phyloP scores from a whole-genome alignment of 768 basidiomycete genomes.

The Pleurotus tuoliensis region DNA sequence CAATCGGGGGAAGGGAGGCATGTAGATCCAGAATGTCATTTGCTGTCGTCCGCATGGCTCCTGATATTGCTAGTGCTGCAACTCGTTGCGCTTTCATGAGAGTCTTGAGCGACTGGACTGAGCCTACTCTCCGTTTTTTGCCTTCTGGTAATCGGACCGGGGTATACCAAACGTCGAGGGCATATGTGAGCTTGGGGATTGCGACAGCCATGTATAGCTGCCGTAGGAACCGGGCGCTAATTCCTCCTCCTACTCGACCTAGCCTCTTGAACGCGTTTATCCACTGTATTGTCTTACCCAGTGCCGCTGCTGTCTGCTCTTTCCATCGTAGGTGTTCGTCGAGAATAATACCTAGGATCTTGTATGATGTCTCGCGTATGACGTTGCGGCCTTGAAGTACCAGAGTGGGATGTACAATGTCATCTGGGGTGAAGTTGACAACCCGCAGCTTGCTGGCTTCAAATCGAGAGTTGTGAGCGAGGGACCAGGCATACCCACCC shows the following conservation, averaged over 20 bases:
- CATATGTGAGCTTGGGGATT: constrained; percentile 21
- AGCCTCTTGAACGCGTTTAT: constrained; percentile 4
- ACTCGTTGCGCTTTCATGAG: constrained; percentile 14
- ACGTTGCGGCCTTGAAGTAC: constrained; percentile 9
- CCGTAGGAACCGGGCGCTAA: constrained; percentile 12
- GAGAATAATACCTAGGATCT: constrained; percentile 23
- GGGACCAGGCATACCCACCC: constrained; percentile 15
- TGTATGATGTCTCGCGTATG: constrained; percentile 12
- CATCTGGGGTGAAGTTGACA: constrained; percentile 6
- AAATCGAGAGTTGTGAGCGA: constrained; percentile 17
- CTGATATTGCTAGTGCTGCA: constrained; percentile 17
- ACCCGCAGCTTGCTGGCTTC: constrained; percentile 17
- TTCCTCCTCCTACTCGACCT: constrained; percentile 11
- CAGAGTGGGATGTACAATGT: constrained; percentile 1
- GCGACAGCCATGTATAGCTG: constrained; percentile 21
- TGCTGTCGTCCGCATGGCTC: constrained; percentile 16
- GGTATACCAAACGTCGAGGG: constrained; percentile 19
- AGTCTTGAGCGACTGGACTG: constrained; percentile 9
- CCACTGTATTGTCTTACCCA: neutral
- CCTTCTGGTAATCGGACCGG: constrained; percentile 7
- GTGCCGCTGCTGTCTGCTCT: constrained; percentile 11
- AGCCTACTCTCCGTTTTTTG: constrained; percentile 5
- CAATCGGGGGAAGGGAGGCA: constrained; percentile 13
- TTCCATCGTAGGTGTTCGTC: constrained; percentile 16
- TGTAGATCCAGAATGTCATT: constrained; percentile 16